These are phyloP conservation scores for Penicillium fimorum DNA, from an alignment of 495 filamentous ascomycete genomes.

Conservation along the genomic window DNA sequence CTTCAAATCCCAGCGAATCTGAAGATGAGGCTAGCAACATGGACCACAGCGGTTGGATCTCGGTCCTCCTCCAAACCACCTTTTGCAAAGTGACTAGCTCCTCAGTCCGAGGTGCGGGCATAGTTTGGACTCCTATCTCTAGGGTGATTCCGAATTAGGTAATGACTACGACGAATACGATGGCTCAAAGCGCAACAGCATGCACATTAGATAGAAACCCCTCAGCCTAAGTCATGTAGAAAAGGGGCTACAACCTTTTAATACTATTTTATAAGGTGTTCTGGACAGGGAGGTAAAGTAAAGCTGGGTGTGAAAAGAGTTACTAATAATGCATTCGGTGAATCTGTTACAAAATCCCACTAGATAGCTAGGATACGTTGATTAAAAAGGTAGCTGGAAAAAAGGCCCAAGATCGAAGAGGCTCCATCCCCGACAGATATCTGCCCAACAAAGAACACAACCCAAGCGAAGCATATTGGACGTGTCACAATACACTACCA, in stretches of 20 bases:
- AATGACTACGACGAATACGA: neutral
- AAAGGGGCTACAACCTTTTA: neutral
- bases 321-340: neutral
- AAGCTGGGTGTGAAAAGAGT: neutral
- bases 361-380: neutral
- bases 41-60: too few species aligned
- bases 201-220: neutral
- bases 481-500: conserved; percentile 9
- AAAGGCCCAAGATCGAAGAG: conserved; percentile 4
- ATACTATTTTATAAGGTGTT: neutral
- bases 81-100: too few species aligned
- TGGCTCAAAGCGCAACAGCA: neutral
- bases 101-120: too few species aligned
- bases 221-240: neutral
- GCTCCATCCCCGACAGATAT: neutral
- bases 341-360: neutral
- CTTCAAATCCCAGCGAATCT: too few species aligned
- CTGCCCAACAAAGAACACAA: conserved; percentile 13
- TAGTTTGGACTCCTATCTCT: too few species aligned
- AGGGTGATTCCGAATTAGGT: too few species aligned
- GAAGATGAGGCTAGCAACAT: too few species aligned
- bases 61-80: too few species aligned
- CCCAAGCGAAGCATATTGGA: conserved; percentile 20
- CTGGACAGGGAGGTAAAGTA: neutral
- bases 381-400: conserved; percentile 13